These are phyloP conservation scores for Serendipita sp. DNA, from an alignment of 1,284 basidiomycete species.

Conservation along the genomic window DNA sequence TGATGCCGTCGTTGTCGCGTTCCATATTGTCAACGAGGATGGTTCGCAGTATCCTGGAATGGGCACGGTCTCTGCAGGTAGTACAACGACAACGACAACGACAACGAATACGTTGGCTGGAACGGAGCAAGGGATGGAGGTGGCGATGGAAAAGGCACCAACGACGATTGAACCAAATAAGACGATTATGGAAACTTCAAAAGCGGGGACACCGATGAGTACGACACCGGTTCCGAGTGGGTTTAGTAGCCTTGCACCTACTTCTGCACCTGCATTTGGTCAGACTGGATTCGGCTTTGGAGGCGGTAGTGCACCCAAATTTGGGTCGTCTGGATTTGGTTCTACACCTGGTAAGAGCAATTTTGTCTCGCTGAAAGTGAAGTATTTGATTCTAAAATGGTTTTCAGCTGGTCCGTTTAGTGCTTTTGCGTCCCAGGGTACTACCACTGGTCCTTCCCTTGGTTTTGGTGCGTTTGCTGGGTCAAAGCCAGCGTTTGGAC, in stretches of 20 bases:
- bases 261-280: slow-evolving; percentile 21
- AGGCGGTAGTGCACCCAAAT: slow-evolving; percentile 1
- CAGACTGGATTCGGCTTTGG: slow-evolving; percentile 19
- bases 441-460: slow-evolving; percentile 13
- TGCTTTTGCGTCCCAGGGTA: slow-evolving; percentile 1
- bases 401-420: slow-evolving; percentile 6
- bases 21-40: slow-evolving; percentile 52
- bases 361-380: not conserved
- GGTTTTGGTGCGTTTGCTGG: slow-evolving; percentile 14
- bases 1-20: slow-evolving; percentile 66
- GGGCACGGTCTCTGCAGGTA: slow-evolving; percentile 17
- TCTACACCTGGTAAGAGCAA: slow-evolving; percentile 4
- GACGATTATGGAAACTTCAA: slow-evolving; percentile 14
- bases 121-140: not conserved
- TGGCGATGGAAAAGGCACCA: not conserved
- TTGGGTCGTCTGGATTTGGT: slow-evolving; percentile 11
- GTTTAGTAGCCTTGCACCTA: slow-evolving; percentile 13
- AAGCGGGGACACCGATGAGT: slow-evolving; percentile 20
- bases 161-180: not conserved
- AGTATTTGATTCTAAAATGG: not conserved
- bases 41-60: slow-evolving; percentile 42
- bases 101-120: not conserved
- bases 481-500: slow-evolving; percentile 17
- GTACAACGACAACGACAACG: slow-evolving; percentile 8
- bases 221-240: slow-evolving; percentile 12